Evolutionary conservation across 495 filamentous ascomycete species (phyloP), one percentile per base, ranked within the genome.

Genomic region (Trichoderma gamsii): DNA sequence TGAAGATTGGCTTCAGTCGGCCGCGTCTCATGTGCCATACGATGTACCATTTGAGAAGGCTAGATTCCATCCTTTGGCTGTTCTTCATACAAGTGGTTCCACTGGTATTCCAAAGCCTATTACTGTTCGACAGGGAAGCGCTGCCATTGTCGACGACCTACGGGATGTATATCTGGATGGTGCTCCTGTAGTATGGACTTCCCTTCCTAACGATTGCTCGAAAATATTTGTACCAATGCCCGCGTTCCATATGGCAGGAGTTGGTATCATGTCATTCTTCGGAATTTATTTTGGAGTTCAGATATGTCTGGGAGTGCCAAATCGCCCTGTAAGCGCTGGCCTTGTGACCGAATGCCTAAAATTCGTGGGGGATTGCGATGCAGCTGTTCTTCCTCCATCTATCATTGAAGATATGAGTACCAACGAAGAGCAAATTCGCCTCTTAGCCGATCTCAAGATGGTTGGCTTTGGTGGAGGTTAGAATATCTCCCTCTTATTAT

Each of bases 41-140:
- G 67, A 74, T 35, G 79, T 78, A 72, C 79, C 75, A 0, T 84
- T 79, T 38, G 81, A 83, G 27, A 70, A 81, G 67, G 80, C 75
- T 4, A 71, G 78, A 67, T 79, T 83, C 73, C 79, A 85, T 1
- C 80, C 79, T 0, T 68, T 79, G 1, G 41, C 82, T 5, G 73
- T 87, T 13, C 71, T 88, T 15, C 87, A 89, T 69, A 88, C 87
- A 8, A 87, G 85, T 21, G 87, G 87, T 21, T 85, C 84, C 46
- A 88, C 86, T 4, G 87, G 81, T 2, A 69, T 81, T 15, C 82
- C 86, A 0, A 88, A 88, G 72, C 83, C 83, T 1, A 77, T 89
- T 5, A 70, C 79, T 9, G 72, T 78, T 27, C 79, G 74, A 2
- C 78, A 86, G 8, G 85, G 82, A 29, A 81, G 80, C 69, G 16